Percentiles rank a stretch among this genome's conserved stretches.
Conservation (phyloP, 2,329 filamentous ascomycete genomes). For the Ascochyta lentis region DNA sequence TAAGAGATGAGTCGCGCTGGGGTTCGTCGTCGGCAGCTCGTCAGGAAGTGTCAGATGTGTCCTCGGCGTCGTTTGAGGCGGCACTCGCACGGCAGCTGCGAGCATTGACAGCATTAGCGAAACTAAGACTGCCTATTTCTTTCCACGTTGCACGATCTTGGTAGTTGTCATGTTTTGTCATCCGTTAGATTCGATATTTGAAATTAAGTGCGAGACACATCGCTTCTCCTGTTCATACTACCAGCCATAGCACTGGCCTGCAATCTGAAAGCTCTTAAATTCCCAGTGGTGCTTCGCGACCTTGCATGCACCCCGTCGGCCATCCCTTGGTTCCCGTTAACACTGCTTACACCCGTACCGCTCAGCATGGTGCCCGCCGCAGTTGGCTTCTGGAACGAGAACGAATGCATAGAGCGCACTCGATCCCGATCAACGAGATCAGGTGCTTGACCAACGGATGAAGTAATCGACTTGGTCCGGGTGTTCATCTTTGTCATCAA, state of each 20-base stretch:
- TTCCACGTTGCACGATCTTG: background rate
- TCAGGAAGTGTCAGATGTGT: no score
- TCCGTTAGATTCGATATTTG: background rate
- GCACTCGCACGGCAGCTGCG: constrained; percentile 1
- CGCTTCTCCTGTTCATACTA: constrained; percentile 24
- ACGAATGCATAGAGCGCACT: constrained; percentile 19
- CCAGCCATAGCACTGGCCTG: constrained; percentile 31
- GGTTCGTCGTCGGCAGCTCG: no score
- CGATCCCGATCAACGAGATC: constrained; percentile 1
- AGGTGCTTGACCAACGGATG: background rate
- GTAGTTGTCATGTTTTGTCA: background rate
- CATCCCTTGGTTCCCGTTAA: no score
- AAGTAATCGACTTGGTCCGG: constrained; percentile 8
- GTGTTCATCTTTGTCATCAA: constrained; percentile 29
- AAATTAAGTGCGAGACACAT: background rate
- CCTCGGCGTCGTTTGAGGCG: background rate
- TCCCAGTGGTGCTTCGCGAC: constrained; percentile 19
- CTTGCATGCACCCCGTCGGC: background rate
- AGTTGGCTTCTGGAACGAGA: background rate
- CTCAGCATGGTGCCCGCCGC: background rate
- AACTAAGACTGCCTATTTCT: background rate
- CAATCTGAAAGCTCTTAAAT: constrained; percentile 27
- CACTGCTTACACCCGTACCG: background rate
- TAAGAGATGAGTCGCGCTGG: no score
- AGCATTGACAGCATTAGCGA: background rate